Evolutionary conservation across 768 basidiomycete species (phyloP).

Genomic region (Tricholomella constricta): DNA sequence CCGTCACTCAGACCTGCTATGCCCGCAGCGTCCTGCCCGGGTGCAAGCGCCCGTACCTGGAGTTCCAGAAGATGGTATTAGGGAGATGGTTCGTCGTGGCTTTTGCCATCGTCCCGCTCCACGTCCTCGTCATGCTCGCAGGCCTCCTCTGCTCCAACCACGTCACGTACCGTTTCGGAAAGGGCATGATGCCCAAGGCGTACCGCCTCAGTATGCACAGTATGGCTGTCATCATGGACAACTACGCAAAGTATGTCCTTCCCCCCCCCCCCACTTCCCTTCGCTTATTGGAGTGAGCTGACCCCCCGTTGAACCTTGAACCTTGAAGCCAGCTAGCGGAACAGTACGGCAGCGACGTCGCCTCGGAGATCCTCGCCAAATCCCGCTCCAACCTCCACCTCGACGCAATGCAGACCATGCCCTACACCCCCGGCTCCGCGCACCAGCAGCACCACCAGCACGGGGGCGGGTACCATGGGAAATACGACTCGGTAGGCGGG

Average conservation of each 20-base stretch:
- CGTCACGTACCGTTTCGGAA: constrained; percentile 84
- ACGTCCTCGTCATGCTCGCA: constrained; percentile 62
- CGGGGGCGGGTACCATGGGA: constrained; percentile 22
- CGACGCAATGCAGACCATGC: constrained; percentile 23
- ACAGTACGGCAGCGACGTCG: constrained; percentile 63
- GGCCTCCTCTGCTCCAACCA: constrained; percentile 77
- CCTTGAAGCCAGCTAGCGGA: constrained; percentile 61
- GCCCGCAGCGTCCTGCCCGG: constrained; percentile 69
- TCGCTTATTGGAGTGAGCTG: not conserved
- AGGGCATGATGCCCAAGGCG: constrained; percentile 86
- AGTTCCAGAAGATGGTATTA: constrained; percentile 56
- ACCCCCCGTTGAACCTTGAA: not conserved
- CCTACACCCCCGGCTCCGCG: constrained; percentile 23
- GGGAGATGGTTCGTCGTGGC: constrained; percentile 62
- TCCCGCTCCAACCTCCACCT: constrained; percentile 48
- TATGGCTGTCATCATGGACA: constrained; percentile 84
- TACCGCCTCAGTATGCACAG: constrained; percentile 70
- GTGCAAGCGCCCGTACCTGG: constrained; percentile 67
- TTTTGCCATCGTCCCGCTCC: constrained; percentile 68
- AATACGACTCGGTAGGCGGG: constrained; percentile 24
- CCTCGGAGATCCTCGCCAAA: constrained; percentile 52
- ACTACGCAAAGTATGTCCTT: constrained; percentile 64
- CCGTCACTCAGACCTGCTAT: constrained; percentile 72
- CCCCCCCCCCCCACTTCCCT: not conserved
- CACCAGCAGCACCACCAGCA: not conserved